Percentiles rank a stretch among this genome's conserved stretches.
phyloP scores from a whole-genome alignment of 345 rosid species.

The Eucalyptus cloeziana region DNA sequence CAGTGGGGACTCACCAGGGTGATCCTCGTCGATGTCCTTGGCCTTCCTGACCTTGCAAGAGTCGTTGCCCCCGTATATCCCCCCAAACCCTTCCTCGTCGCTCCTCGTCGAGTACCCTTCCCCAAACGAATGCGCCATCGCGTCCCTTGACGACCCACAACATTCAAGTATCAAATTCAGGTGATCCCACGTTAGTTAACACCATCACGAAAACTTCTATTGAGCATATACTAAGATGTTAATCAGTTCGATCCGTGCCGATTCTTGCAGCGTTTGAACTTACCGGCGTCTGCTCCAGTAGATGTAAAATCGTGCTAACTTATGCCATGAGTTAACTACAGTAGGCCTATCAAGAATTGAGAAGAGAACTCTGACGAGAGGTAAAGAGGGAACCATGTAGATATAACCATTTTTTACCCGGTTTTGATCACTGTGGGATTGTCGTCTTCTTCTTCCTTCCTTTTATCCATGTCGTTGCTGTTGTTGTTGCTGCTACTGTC shows the following conservation, averaged over 20 bases:
- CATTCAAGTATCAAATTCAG: neutral
- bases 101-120: constrained; percentile 69
- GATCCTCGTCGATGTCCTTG: constrained; percentile 31
- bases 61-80: constrained; percentile 47
- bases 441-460: neutral
- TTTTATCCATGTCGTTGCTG: neutral
- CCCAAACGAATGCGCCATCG: constrained; percentile 67
- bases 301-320: neutral
- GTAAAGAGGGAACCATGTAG: neutral
- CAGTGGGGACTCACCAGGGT: constrained; percentile 27
- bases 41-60: neutral
- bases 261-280: neutral
- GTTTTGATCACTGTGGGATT: neutral
- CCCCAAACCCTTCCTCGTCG: constrained; percentile 86
- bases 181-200: neutral
- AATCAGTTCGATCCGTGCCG: neutral
- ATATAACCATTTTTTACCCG: neutral
- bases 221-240: neutral
- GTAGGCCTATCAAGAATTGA: no score
- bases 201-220: neutral
- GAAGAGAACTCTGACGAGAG: no score
- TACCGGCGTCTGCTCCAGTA: neutral
- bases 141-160: constrained; percentile 17
- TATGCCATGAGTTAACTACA: neutral
- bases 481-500: neutral